phyloP scores from a whole-genome alignment of 345 rosid genomes.

The Brassica nigra region DNA sequence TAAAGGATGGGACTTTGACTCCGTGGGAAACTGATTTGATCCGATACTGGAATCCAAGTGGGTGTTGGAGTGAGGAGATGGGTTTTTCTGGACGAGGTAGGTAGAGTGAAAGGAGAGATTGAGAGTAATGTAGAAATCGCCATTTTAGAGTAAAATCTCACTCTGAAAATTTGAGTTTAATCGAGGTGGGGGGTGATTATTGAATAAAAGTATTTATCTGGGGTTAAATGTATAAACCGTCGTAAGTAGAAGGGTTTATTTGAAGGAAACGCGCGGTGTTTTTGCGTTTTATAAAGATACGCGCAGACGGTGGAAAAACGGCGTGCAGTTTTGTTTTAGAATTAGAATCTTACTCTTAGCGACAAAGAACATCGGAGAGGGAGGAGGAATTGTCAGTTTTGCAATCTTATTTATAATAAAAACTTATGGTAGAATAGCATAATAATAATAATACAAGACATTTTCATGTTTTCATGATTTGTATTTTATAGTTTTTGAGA shows the following conservation, averaged over 20 bases:
- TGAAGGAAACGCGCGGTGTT: slow-evolving; percentile 1
- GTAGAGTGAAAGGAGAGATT: slow-evolving; percentile 30
- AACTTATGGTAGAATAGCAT: neutral
- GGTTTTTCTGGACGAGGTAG: slow-evolving; percentile 42
- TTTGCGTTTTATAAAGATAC: neutral
- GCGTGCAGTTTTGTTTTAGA: neutral
- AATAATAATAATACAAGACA: neutral
- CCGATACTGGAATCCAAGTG: slow-evolving; percentile 11
- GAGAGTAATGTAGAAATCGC: slow-evolving; percentile 46
- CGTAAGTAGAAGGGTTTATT: neutral
- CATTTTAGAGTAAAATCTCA: slow-evolving; percentile 39
- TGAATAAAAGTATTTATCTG: neutral
- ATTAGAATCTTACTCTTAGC: too few species aligned
- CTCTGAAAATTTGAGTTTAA: neutral
- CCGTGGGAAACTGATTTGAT: slow-evolving; percentile 28
- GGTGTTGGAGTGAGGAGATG: slow-evolving; percentile 35
- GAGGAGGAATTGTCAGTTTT: too few species aligned
- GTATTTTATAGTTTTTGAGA: neutral
- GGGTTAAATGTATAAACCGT: neutral
- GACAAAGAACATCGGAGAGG: too few species aligned
- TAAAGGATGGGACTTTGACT: slow-evolving; percentile 20
- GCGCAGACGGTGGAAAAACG: neutral
- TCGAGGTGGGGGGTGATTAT: neutral
- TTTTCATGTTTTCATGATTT: neutral
- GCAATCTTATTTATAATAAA: neutral